Evolutionary conservation across 1,284 basidiomycete species (phyloP), one percentile per base, ranked within the genome.

Genomic region (Cerrena zonata): DNA sequence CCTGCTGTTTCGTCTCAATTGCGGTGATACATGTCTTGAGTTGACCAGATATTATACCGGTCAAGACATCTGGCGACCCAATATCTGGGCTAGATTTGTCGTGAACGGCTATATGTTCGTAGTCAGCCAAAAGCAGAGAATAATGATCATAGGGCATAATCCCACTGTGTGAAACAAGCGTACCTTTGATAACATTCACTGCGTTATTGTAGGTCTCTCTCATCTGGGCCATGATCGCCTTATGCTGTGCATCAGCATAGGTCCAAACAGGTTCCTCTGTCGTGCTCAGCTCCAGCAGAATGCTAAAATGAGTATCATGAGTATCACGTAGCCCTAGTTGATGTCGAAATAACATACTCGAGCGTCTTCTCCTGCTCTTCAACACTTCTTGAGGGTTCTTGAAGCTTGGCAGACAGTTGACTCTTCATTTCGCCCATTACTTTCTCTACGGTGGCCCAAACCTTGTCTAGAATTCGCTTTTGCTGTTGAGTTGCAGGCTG

Each of bases 331-430:
- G 3, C 13, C 15, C 3, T 39, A 27, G 11, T 5, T 30, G 15
- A 19, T 23, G 25, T 40, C 27, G 30, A 15, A 23, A 1, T 4
- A 1, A 70, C 86, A 61, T 61, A 94, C 93, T 99, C 94, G 45
- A 99, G 89, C 1, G 91, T 97, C 73, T 91, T 94, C 71, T 98
- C 94, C 56, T 97, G 92, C 58, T 98, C 95, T 53, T 99, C 96
- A 3, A 95, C 80, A 43, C 80, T 84, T 42, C 90, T 75, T 39
- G 73, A 76, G 2, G 86, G 78, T 58, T 97, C 91, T 63, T 89
- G 83, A 34, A 99, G 70, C 60, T 89, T 84, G 7, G 76, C 76
- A 44, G 89, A 71, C n/a, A 99, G 75, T 26, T 84, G 80, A 44
- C 74, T 80, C 58, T 84, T 80, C 91, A 99, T 91, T 64, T 95